Evolutionary conservation across 2,329 filamentous ascomycete genomes (phyloP).

Genomic region (Arthrobotrys musiformis): DNA sequence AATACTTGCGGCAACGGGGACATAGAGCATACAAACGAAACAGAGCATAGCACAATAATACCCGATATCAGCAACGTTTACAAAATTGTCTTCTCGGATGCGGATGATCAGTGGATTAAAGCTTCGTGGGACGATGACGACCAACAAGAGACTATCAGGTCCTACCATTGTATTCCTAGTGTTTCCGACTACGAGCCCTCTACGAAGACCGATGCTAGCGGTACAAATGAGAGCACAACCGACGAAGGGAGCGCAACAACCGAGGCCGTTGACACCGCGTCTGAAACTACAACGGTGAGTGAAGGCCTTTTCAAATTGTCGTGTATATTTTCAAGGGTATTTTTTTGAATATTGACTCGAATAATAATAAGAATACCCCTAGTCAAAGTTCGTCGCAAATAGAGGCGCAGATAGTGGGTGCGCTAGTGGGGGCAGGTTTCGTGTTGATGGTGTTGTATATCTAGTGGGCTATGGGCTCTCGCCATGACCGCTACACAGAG

Average conservation of each 20-base stretch:
- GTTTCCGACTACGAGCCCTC: conserved; percentile 12
- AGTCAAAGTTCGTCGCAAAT: background rate
- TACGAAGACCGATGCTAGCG: background rate
- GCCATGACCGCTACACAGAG: no score
- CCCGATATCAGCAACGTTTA: conserved; percentile 31
- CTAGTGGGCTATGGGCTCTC: background rate
- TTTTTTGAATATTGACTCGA: background rate
- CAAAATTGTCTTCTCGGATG: conserved; percentile 31
- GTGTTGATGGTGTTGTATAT: conserved; percentile 12
- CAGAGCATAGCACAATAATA: background rate
- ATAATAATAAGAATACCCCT: background rate
- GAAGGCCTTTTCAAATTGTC: no score
- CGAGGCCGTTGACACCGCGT: background rate
- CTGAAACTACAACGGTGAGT: background rate
- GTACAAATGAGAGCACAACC: background rate
- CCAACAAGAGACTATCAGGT: conserved; percentile 10
- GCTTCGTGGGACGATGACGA: conserved; percentile 9
- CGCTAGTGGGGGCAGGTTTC: background rate
- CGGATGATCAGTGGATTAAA: conserved; percentile 16
- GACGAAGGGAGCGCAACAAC: background rate
- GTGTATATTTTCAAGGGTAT: no score
- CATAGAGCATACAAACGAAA: conserved; percentile 11
- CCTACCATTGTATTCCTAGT: conserved; percentile 25
- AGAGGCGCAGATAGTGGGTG: background rate
- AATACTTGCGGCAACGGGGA: conserved; percentile 38